A percentile compares a stretch with the other conserved stretches of the same genome.
Conservation (phyloP, 2,329 filamentous ascomycete genomes). For the Aureobasidium sp. region DNA sequence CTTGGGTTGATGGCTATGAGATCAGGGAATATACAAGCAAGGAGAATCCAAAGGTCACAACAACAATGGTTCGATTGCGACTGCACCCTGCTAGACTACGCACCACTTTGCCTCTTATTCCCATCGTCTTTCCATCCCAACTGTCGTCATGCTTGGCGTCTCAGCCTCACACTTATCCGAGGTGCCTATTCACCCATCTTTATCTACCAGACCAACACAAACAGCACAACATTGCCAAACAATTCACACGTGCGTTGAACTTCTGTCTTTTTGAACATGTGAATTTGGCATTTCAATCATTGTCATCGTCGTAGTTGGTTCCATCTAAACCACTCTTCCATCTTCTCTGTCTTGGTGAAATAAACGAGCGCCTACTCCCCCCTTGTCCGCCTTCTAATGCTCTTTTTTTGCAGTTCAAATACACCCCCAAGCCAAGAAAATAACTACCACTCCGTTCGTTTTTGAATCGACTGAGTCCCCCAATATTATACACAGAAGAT, state of each 20-base stretch:
- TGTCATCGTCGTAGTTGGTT: conserved; percentile 7
- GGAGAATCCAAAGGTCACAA: background rate
- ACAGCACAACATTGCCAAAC: background rate
- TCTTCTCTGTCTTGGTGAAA: background rate
- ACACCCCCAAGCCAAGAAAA: background rate
- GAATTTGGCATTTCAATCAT: conserved; percentile 14
- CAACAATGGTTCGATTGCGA: background rate
- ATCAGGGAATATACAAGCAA: background rate
- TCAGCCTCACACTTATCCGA: background rate
- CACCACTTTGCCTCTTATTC: background rate
- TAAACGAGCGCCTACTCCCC: background rate
- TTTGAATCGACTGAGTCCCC: background rate
- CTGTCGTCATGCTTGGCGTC: conserved; percentile 7
- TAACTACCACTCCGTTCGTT: conserved; percentile 1
- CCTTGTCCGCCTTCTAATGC: conserved; percentile 3
- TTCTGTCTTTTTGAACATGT: background rate
- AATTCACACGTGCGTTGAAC: background rate
- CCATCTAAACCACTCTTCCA: conserved; percentile 7
- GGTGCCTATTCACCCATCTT: background rate
- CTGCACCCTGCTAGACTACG: background rate
- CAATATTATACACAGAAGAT: conserved; percentile 14
- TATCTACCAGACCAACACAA: background rate
- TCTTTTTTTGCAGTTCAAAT: conserved; percentile 6
- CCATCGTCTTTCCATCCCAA: background rate
- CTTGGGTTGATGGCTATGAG: background rate